Evolutionary conservation across 2,329 filamentous ascomycete species (phyloP).

Genomic region (Sporothrix protearum): DNA sequence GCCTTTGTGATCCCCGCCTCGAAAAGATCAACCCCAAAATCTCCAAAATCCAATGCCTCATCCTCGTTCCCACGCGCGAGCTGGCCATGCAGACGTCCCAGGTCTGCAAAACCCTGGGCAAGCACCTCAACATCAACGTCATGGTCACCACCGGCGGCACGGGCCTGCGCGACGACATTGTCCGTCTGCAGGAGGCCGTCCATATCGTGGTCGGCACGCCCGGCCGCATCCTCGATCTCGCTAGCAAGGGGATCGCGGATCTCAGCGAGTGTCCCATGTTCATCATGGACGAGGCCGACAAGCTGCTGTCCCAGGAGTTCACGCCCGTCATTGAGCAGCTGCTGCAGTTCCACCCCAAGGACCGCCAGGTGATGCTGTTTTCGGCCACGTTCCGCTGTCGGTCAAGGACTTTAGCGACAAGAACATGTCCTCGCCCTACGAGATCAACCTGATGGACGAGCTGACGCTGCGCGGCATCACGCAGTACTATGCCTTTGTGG

Average conservation of each 20-base stretch:
- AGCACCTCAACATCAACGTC: slow-evolving; percentile 94
- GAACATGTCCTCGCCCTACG: slow-evolving; percentile 93
- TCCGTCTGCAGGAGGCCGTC: slow-evolving; percentile 88
- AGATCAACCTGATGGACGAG: slow-evolving; percentile 99
- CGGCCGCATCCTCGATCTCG: slow-evolving; percentile 90
- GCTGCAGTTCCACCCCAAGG: slow-evolving; percentile 90
- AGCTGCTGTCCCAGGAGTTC: slow-evolving; percentile 93
- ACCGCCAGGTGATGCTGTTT: slow-evolving; percentile 99
- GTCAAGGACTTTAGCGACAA: slow-evolving; percentile 98
- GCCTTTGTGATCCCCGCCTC: slow-evolving; percentile 96
- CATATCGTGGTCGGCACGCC: slow-evolving; percentile 98
- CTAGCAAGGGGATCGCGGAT: slow-evolving; percentile 94
- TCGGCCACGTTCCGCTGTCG: slow-evolving; percentile 93
- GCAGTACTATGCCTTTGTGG: slow-evolving; percentile 98
- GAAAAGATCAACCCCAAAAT: slow-evolving; percentile 96
- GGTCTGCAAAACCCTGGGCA: slow-evolving; percentile 97
- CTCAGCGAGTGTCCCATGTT: slow-evolving; percentile 95
- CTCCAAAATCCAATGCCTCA: slow-evolving; percentile 92
- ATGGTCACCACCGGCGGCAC: slow-evolving; percentile 99
- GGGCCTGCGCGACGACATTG: slow-evolving; percentile 90
- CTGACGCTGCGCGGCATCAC: slow-evolving; percentile 96
- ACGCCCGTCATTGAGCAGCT: slow-evolving; percentile 97
- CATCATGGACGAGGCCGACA: slow-evolving; percentile 99
- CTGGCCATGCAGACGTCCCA: slow-evolving; percentile 97
- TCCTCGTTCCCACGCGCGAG: slow-evolving; percentile 94